Evolutionary conservation across 139 green algal genomes (phyloP), one percentile per base, ranked within the genome.

Genomic region (Mesotaenium endlicherianum): DNA sequence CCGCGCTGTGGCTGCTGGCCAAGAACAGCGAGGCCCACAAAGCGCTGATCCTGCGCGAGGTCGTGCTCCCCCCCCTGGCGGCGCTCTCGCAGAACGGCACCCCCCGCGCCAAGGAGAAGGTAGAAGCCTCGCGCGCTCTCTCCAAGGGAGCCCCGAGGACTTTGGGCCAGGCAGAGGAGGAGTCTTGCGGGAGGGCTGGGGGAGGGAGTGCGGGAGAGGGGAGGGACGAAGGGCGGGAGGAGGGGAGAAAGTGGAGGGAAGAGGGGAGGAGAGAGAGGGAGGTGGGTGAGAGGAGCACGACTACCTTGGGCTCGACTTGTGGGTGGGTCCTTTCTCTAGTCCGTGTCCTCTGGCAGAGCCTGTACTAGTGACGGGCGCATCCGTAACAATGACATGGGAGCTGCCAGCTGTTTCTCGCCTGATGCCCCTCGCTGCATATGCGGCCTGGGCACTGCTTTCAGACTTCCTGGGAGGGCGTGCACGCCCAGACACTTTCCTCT

Each of bases 81-180:
- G 38, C 45, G 50, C 42, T 85, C 17, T 20, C 68, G 39, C 80
- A 86, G 69, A 64, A n/a, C 14, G 80, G 80, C 16, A 86, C 80
- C 34, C 31, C n/a, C 8, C 50, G 80, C 26, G 80, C 75, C n/a
- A 83, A 72, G 69, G 70, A 53, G 38, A 86, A 86, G 80, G 80
- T 84, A 34, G 55, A 31, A 34, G 38, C 71, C 20, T 80, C 8
- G 3, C 3, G 3, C 26, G n/a, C 6, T 76, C 1, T 1, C 5
- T 72, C 8, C 30, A 26, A 77, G n/a, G 69, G 4, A 5, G n/a
- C 36, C 36, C 8, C 8, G 60, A 40, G 43, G 11, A 14, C 36
- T 6, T 6, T n/a, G 60, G 43, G 60, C 41, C 8, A 38, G 60
- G 60, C 36, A 72, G 60, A 14, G 69, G 31, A 50, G n/a, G n/a